phyloP scores from a whole-genome alignment of 352 stramenopile genomes.

The Globisporangium acanthophoron region DNA sequence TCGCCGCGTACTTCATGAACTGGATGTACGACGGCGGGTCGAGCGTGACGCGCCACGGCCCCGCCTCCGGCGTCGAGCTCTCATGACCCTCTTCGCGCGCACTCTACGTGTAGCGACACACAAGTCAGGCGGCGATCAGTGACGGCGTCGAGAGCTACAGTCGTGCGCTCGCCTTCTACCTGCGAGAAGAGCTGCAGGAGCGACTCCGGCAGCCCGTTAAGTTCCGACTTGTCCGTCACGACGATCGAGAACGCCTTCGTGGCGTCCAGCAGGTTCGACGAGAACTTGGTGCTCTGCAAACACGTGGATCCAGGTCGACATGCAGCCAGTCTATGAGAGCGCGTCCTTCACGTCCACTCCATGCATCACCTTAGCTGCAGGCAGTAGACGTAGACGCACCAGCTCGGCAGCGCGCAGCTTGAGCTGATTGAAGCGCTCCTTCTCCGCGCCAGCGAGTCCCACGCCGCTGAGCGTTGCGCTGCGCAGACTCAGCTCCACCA shows the following conservation, averaged over 20 bases:
- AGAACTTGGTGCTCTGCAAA: conserved; percentile 90
- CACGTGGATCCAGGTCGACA: neutral
- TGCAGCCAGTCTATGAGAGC: neutral
- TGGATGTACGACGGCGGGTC: conserved; percentile 94
- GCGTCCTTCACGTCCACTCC: neutral
- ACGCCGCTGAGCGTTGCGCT: conserved; percentile 92
- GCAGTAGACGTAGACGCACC: conserved; percentile 16
- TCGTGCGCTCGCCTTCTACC: conserved; percentile 2
- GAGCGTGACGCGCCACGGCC: conserved; percentile 94
- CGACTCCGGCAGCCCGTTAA: conserved; percentile 91
- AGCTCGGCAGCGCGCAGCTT: conserved; percentile 91
- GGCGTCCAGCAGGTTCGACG: conserved; percentile 96
- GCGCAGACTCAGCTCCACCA: conserved; percentile 88
- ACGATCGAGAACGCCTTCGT: conserved; percentile 94
- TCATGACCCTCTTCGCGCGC: conserved; percentile 57
- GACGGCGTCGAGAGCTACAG: neutral
- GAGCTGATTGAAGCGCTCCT: conserved; percentile 95
- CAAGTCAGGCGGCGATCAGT: neutral
- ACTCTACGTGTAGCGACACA: conserved; percentile 35
- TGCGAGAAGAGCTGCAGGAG: conserved; percentile 90
- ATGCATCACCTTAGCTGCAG: neutral
- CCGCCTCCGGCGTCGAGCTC: conserved; percentile 62
- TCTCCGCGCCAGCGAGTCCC: conserved; percentile 86
- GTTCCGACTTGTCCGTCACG: conserved; percentile 78
- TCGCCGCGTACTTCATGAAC: conserved; percentile 93